Evolutionary conservation across 352 stramenopile species (phyloP), one percentile per base, ranked within the genome.

Genomic region (Phytophthora sojae): DNA sequence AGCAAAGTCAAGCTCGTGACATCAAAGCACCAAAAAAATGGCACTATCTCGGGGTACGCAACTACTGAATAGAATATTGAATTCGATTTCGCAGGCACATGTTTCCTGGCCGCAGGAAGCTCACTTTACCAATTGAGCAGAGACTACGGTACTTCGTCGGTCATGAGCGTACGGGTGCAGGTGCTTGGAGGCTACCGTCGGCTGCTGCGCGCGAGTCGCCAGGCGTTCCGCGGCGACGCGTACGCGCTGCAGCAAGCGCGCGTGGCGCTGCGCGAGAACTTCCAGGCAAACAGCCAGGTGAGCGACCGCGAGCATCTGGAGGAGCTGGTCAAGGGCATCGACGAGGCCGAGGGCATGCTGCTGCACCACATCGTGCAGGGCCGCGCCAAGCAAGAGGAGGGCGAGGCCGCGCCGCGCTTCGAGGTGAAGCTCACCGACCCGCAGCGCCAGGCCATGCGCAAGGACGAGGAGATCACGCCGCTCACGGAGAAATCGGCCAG

Each of bases 351-450:
- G 71, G 58, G 69, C 47, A 95, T 96, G 88, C 71, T 96, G 60
- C 83, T 93, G n/a, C 83, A 94, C 72, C 78, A 96, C 73, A 95
- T 96, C 56, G 89, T 96, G 11, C 89, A 96, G 61, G 89, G 83
- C 19, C 76, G 81, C 19, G 77, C 85, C 67, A 92, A 90, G 61
- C 68, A 80, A 35, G 42, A 53, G 25, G 74, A 82, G 15, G 77
- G 63, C 0, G 54, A 67, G 12, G 64, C 51, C 5, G 73, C 64
- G 45, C 77, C 79, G 50, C 81, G 76, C 50, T 96, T 89, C 58
- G 81, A 94, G 56, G 86, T 96, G 58, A 81, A 85, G 58, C 80
- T 96, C 63, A 94, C 88, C 26, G 88, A 96, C 66, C 86, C 88
- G 30, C 89, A 96, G 72, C 84, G 83, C 51, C 72, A 76, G 14